These are phyloP conservation scores for Amanita inopinata DNA, from an alignment of 768 basidiomycete species.

Conservation along the genomic window DNA sequence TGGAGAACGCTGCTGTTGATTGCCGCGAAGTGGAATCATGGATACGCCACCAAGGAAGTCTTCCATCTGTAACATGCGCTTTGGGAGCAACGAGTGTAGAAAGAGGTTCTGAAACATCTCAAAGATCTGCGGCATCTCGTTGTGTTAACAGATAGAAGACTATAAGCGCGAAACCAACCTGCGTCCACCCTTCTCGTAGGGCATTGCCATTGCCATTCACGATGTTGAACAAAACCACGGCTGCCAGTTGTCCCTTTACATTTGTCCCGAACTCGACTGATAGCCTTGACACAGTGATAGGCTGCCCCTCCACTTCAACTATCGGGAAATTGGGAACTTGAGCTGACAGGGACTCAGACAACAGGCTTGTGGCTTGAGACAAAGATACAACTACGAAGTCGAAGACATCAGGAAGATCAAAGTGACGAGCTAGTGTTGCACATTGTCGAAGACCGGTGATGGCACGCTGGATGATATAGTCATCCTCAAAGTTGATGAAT, in stretches of 20 bases:
- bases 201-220: constrained; percentile 94
- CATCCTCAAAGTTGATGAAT: constrained; percentile 93
- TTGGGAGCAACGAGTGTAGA: constrained; percentile 84
- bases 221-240: constrained; percentile 95
- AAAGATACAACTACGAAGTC: constrained; percentile 93
- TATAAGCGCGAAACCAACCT: constrained; percentile 35
- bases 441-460: constrained; percentile 97
- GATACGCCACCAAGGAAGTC: constrained; percentile 95
- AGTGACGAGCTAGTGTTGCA: constrained; percentile 84
- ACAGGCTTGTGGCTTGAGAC: constrained; percentile 82
- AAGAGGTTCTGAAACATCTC: constrained; percentile 98
- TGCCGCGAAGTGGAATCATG: constrained; percentile 82
- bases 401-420: constrained; percentile 88
- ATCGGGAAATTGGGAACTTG: constrained; percentile 80
- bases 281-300: constrained; percentile 82
- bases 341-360: constrained; percentile 61
- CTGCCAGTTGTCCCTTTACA: constrained; percentile 91
- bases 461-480: constrained; percentile 90
- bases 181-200: constrained; percentile 90
- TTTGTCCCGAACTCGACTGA: constrained; percentile 93
- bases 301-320: constrained; percentile 83
- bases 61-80: constrained; percentile 91
- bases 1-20: constrained; percentile 51
- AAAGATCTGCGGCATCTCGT: constrained; percentile 56
- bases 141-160: background rate